phyloP scores from a whole-genome alignment of 805 yeast genomes.

The Saturnispora diversa region DNA sequence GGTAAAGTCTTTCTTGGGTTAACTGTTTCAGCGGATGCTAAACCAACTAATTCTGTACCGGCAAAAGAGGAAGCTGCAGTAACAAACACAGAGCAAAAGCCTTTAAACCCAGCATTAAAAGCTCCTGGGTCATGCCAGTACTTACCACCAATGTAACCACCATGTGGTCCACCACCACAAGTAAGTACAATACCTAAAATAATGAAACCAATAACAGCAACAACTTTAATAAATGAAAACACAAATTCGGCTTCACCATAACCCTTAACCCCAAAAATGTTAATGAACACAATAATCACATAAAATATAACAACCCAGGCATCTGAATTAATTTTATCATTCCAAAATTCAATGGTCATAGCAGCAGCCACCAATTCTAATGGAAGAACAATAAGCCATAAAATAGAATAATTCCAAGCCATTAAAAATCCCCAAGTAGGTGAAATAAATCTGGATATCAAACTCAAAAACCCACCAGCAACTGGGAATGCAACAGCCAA shows the following conservation, averaged over 20 bases:
- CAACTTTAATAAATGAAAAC: constrained; percentile 44
- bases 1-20: constrained; percentile 54
- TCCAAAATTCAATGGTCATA: constrained; percentile 42
- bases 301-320: constrained; percentile 49
- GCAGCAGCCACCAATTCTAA: constrained; percentile 47
- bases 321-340: constrained; percentile 36
- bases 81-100: constrained; percentile 52
- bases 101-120: constrained; percentile 43
- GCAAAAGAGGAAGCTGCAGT: constrained; percentile 56
- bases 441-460: constrained; percentile 49
- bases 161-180: constrained; percentile 56
- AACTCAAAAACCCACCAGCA: constrained; percentile 49
- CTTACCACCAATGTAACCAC: constrained; percentile 47
- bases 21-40: constrained; percentile 54
- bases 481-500: constrained; percentile 51
- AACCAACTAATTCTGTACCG: constrained; percentile 55
- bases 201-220: constrained; percentile 48
- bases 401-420: constrained; percentile 46
- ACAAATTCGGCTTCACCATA: constrained; percentile 60
- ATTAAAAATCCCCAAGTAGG: constrained; percentile 52
- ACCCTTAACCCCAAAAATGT: constrained; percentile 52
- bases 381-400: constrained; percentile 45
- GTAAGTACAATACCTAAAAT: constrained; percentile 44
- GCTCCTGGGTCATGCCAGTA: constrained; percentile 56
- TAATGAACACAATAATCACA: constrained; percentile 39